A percentile compares a stretch with the other conserved stretches of the same genome.
These are phyloP conservation scores for Diaporthe sp. DNA, from an alignment of 2,329 filamentous ascomycete species.

Conservation along the genomic window DNA sequence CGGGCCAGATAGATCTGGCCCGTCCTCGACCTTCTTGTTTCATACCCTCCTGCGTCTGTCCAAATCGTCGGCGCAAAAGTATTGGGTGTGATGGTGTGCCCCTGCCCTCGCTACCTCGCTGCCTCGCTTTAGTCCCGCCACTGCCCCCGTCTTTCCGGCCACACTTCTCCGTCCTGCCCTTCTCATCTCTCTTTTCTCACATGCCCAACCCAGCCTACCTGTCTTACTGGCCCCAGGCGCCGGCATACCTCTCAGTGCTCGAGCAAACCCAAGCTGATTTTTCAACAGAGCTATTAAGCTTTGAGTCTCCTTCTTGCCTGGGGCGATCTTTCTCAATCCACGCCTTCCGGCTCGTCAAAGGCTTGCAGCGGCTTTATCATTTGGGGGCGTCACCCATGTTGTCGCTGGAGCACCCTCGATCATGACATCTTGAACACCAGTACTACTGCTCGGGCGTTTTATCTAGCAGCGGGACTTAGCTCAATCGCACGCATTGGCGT, in stretches of 20 bases:
- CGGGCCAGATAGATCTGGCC: not conserved
- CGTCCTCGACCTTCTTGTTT: slow-evolving; percentile 7
- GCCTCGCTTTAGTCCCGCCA: slow-evolving; percentile 28
- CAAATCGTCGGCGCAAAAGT: slow-evolving; percentile 19
- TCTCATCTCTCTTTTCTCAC: slow-evolving; percentile 21
- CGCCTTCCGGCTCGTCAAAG: not conserved
- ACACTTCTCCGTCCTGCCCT: slow-evolving; percentile 16
- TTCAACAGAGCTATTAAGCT: not conserved
- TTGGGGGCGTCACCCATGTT: not conserved
- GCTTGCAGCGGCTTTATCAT: not conserved
- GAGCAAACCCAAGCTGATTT: slow-evolving; percentile 1
- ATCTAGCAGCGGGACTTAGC: not conserved
- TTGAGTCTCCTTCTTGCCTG: not conserved
- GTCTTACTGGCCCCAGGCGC: not conserved
- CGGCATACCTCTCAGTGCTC: not conserved
- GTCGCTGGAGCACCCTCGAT: slow-evolving; percentile 9
- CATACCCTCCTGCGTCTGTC: slow-evolving; percentile 9
- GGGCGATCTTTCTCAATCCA: not conserved
- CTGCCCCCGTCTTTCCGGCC: slow-evolving; percentile 28
- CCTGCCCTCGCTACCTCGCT: slow-evolving; percentile 24
- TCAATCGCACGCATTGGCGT: slow-evolving; percentile 24
- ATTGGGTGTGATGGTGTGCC: slow-evolving; percentile 11
- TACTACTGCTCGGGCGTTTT: slow-evolving; percentile 2
- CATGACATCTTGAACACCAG: slow-evolving; percentile 28
- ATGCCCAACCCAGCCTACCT: slow-evolving; percentile 11